phyloP scores from a whole-genome alignment of 1,139 yeast species.

The Kurtzmaniella quercitrusa region DNA sequence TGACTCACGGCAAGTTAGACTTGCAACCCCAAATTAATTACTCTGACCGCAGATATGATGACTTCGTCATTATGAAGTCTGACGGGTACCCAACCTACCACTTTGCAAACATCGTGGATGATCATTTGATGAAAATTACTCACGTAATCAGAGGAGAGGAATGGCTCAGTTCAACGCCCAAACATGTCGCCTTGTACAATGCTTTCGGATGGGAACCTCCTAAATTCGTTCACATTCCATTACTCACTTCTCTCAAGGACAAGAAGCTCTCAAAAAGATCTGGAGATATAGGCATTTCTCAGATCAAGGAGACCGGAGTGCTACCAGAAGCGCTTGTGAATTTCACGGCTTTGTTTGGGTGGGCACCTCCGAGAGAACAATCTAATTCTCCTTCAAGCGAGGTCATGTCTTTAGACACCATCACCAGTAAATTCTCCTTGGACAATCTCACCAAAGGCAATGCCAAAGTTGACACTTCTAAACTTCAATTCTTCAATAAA shows the following conservation, averaged over 20 bases:
- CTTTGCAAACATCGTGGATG: constrained; percentile 93
- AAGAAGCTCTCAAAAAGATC: constrained; percentile 83
- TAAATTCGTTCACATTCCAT: constrained; percentile 79
- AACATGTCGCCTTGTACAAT: constrained; percentile 78
- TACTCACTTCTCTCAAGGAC: constrained; percentile 69
- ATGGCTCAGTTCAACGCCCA: constrained; percentile 95
- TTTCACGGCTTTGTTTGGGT: constrained; percentile 87
- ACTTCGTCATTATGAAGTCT: constrained; percentile 81
- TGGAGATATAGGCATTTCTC: constrained; percentile 71
- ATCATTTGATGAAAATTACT: constrained; percentile 85
- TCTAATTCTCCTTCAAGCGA: constrained; percentile 56
- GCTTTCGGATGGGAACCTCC: constrained; percentile 92
- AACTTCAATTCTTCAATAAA: constrained; percentile 73
- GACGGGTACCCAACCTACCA: constrained; percentile 96
- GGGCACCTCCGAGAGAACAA: constrained; percentile 71
- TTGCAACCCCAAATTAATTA: constrained; percentile 76
- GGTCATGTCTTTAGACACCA: constrained; percentile 50
- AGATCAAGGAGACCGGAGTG: constrained; percentile 56
- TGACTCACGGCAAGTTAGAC: constrained; percentile 71
- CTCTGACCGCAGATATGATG: constrained; percentile 76
- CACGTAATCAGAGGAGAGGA: constrained; percentile 97
- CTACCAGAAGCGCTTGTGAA: constrained; percentile 85
- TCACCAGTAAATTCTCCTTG: constrained; percentile 48
- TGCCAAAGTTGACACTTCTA: constrained; percentile 81
- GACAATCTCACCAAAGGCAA: constrained; percentile 85